A percentile compares a stretch with the other conserved stretches of the same genome.
Evolutionary conservation across 2,329 filamentous ascomycete species (phyloP).

Genomic region (Clonostachys chloroleuca): DNA sequence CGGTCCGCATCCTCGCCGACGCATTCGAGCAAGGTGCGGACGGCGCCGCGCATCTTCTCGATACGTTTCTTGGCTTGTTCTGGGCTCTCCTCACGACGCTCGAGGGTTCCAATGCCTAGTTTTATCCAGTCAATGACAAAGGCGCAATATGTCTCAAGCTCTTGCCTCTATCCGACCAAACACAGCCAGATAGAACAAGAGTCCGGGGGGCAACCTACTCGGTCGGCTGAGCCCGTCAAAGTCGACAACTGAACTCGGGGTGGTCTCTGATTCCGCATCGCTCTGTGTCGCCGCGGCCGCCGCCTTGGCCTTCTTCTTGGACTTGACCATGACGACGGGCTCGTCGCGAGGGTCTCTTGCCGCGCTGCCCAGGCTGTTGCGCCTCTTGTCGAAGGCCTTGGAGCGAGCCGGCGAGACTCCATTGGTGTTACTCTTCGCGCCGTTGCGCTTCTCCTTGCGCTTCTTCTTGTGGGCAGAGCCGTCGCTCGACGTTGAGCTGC

Average conservation of each 20-base stretch:
- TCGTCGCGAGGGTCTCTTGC: constrained; percentile 56
- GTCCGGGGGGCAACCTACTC: constrained; percentile 29
- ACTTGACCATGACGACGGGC: constrained; percentile 29
- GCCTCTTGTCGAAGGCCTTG: constrained; percentile 31
- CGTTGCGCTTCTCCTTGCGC: constrained; percentile 16
- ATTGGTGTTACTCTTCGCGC: constrained; percentile 14
- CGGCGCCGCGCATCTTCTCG: constrained; percentile 55
- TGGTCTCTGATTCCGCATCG: not conserved
- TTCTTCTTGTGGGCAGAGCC: constrained; percentile 15
- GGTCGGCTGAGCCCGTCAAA: constrained; percentile 58
- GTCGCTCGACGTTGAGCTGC: constrained; percentile 20
- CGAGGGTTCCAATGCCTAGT: constrained; percentile 58
- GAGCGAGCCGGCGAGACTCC: constrained; percentile 17
- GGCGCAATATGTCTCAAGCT: too few species aligned
- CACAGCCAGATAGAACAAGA: not conserved
- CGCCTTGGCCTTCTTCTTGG: constrained; percentile 1
- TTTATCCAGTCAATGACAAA: constrained; percentile 8
- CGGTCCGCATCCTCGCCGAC: constrained; percentile 64
- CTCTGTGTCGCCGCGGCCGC: not conserved
- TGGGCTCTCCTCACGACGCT: constrained; percentile 51
- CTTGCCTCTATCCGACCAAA: not conserved
- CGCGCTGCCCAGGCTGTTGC: constrained; percentile 53
- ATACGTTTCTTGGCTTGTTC: constrained; percentile 41
- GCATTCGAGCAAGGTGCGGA: constrained; percentile 64
- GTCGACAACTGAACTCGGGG: constrained; percentile 54